These are phyloP conservation scores for Echinochloa phyllopogon DNA, from an alignment of 176 grass and related monocot genomes.

Conservation along the genomic window DNA sequence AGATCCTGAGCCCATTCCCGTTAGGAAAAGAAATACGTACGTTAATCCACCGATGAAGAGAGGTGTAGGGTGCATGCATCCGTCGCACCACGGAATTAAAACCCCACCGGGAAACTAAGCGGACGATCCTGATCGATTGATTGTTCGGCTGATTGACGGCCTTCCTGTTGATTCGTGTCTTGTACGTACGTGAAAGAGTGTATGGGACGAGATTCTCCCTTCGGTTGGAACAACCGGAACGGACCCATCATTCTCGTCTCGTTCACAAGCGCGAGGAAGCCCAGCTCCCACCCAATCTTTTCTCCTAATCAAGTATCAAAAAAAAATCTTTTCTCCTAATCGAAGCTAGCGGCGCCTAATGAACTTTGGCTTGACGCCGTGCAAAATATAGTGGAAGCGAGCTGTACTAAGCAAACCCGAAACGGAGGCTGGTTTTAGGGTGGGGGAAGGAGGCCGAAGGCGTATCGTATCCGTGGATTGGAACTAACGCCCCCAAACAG, in stretches of 20 bases:
- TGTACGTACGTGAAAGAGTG: neutral
- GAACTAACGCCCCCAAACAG: too few species aligned
- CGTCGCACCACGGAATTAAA: neutral
- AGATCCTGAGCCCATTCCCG: neutral
- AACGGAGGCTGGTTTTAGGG: neutral
- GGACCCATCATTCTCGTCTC: neutral
- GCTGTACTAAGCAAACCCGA: neutral
- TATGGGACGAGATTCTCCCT: neutral
- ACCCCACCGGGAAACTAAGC: neutral
- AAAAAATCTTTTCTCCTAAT: neutral
- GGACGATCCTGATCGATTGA: neutral
- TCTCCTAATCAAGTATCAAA: too few species aligned
- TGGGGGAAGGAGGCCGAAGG: too few species aligned
- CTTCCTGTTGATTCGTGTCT: neutral
- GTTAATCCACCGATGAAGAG: too few species aligned
- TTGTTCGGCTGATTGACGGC: neutral
- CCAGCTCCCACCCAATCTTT: too few species aligned
- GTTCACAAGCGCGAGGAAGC: neutral
- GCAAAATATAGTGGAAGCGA: neutral
- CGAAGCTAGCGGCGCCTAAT: neutral
- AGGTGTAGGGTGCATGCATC: neutral
- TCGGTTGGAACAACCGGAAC: neutral
- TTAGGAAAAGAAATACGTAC: too few species aligned
- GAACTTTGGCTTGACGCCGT: too few species aligned
- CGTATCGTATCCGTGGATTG: neutral